Percentiles rank a stretch among this genome's conserved stretches.
Conservation (phyloP, 345 rosid genomes). For the Atalantia buxifolia region DNA sequence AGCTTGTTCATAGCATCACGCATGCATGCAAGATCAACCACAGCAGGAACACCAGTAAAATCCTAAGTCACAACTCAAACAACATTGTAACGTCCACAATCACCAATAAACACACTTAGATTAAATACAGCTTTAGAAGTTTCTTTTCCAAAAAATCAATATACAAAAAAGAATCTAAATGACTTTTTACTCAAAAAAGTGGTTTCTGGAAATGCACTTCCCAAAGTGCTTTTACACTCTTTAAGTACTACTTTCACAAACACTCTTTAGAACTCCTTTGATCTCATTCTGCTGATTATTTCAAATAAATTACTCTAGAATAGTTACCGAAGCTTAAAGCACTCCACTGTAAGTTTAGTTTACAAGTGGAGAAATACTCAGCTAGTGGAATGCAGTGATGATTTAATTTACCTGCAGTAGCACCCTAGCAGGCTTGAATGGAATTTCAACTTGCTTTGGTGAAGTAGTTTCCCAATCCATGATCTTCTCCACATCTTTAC, state of each 20-base stretch:
- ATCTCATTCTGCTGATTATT: not conserved
- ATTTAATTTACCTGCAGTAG: constrained; percentile 55
- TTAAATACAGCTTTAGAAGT: not conserved
- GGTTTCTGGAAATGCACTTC: not conserved
- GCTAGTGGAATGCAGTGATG: not conserved
- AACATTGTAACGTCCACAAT: not conserved
- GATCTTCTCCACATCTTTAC: constrained; percentile 79
- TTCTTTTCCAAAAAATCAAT: not conserved
- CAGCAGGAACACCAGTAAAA: constrained; percentile 84
- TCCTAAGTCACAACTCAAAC: constrained; percentile 35
- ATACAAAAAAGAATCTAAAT: not conserved
- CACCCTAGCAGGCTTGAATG: constrained; percentile 82
- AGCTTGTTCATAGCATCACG: constrained; percentile 79
- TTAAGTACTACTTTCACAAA: not conserved
- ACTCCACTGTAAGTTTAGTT: not conserved
- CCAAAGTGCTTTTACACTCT: not conserved
- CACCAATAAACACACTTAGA: not conserved
- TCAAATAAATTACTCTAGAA: not conserved
- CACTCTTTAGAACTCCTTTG: not conserved
- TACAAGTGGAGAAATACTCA: not conserved
- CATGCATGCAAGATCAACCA: constrained; percentile 86
- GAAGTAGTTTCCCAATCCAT: constrained; percentile 71
- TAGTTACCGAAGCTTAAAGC: not conserved
- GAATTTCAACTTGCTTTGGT: constrained; percentile 75
- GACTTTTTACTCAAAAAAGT: not conserved